A percentile compares a stretch with the other conserved stretches of the same genome.
Conservation (phyloP, 2,329 filamentous ascomycete species). For the Verticillium dahliae region DNA sequence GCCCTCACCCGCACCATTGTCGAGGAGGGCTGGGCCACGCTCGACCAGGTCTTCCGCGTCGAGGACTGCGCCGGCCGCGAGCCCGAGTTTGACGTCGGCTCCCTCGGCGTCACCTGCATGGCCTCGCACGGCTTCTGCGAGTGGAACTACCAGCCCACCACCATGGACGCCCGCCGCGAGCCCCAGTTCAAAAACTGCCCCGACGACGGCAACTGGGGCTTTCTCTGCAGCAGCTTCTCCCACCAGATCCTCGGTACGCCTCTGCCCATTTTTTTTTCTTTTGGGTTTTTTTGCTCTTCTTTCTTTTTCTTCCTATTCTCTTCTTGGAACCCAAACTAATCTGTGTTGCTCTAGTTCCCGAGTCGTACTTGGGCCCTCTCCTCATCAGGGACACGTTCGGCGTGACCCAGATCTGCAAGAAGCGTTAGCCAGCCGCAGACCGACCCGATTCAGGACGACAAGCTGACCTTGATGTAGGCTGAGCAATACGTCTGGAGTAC, state of each 20-base stretch:
- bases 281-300: no score
- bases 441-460: no score
- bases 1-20: slow-evolving; percentile 13
- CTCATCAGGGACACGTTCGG: slow-evolving; percentile 1
- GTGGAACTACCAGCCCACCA: slow-evolving; percentile 5
- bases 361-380: slow-evolving; percentile 17
- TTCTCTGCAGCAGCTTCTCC: slow-evolving; percentile 7
- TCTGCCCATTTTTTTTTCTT: no score
- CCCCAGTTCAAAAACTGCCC: slow-evolving; percentile 16
- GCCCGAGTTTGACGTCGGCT: slow-evolving; percentile 13
- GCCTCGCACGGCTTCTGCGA: slow-evolving; percentile 16
- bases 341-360: slow-evolving; percentile 8
- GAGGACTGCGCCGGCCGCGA: slow-evolving; percentile 15
- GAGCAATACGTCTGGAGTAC: no score
- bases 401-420: slow-evolving; percentile 6
- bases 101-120: slow-evolving; percentile 14
- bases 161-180: slow-evolving; percentile 6
- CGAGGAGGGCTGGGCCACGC: slow-evolving; percentile 16
- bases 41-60: slow-evolving; percentile 16
- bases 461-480: no score
- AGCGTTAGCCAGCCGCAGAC: no score
- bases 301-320: no score
- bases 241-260: slow-evolving; percentile 10
- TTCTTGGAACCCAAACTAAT: no score
- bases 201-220: slow-evolving; percentile 13